These are phyloP conservation scores for Colletotrichum lentis DNA, from an alignment of 2,329 filamentous ascomycete species.

Conservation along the genomic window DNA sequence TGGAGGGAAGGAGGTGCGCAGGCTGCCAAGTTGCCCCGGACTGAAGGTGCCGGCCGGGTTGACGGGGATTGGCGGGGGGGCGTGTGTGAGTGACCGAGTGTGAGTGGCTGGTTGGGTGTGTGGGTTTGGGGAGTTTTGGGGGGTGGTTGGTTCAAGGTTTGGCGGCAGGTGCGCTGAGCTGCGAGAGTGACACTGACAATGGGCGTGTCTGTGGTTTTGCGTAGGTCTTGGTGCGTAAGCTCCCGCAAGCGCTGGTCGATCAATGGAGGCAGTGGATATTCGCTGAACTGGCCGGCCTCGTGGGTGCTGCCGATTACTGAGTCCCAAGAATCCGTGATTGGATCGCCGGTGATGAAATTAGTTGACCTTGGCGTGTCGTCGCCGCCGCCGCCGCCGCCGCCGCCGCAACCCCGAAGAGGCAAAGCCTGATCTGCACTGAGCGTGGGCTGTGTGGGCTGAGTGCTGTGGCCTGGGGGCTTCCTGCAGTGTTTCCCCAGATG, in stretches of 20 bases:
- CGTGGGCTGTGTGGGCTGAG: background rate
- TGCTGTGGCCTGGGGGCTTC: background rate
- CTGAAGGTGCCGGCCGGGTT: slow-evolving; percentile 39
- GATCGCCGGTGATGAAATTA: too few species aligned
- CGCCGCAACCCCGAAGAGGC: slow-evolving; percentile 3
- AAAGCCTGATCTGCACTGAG: slow-evolving; percentile 12
- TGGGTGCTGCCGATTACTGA: too few species aligned
- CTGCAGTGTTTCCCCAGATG: slow-evolving; percentile 1
- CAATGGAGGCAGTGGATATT: background rate
- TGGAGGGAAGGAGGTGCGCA: slow-evolving; percentile 2
- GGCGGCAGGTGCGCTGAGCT: slow-evolving; percentile 19
- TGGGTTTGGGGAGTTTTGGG: background rate
- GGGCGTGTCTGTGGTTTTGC: too few species aligned
- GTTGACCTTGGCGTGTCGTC: background rate
- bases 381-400: too few species aligned
- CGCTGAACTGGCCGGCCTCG: too few species aligned
- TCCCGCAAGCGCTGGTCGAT: too few species aligned
- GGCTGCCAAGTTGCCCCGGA: slow-evolving; percentile 34
- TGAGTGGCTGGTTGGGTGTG: too few species aligned
- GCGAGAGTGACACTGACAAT: background rate
- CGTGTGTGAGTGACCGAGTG: too few species aligned
- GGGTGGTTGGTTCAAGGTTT: slow-evolving; percentile 25
- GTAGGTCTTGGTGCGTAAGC: too few species aligned
- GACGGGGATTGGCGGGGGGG: slow-evolving; percentile 22
- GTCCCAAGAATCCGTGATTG: too few species aligned